Conservation (phyloP, 495 filamentous ascomycete species). For the Lasiosphaeria miniovina region DNA sequence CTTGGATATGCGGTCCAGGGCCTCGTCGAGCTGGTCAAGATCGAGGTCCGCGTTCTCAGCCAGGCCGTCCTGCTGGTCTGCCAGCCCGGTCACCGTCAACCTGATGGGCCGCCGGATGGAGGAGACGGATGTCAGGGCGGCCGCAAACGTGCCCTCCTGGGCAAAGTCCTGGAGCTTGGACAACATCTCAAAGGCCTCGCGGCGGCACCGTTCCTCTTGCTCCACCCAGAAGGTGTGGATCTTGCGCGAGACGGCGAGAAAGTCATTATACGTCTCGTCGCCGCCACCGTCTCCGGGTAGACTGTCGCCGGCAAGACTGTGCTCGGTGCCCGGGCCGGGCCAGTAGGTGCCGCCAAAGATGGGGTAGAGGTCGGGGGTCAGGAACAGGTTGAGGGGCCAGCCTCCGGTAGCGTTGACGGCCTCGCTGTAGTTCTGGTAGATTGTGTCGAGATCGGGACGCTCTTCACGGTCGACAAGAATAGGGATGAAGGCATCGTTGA, state of each 20-base stretch:
- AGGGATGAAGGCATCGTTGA: slow-evolving; percentile 87
- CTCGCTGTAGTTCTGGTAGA: slow-evolving; percentile 98
- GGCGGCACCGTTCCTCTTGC: slow-evolving; percentile 74
- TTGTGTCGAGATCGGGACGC: slow-evolving; percentile 89
- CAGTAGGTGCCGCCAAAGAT: slow-evolving; percentile 97
- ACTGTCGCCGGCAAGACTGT: slow-evolving; percentile 34
- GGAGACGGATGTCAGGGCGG: background rate
- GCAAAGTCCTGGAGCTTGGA: slow-evolving; percentile 80
- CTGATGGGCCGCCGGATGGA: too few species aligned
- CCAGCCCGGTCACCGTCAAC: too few species aligned
- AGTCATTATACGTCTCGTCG: slow-evolving; percentile 58
- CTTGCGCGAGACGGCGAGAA: slow-evolving; percentile 80
- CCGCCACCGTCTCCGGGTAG: slow-evolving; percentile 11
- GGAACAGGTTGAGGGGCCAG: slow-evolving; percentile 95
- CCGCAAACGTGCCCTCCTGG: slow-evolving; percentile 69
- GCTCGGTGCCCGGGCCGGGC: slow-evolving; percentile 71
- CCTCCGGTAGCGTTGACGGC: slow-evolving; percentile 89
- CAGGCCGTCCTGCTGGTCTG: background rate
- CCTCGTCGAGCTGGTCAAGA: slow-evolving; percentile 87
- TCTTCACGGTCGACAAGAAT: slow-evolving; percentile 94
- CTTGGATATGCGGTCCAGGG: slow-evolving; percentile 70
- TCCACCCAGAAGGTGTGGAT: slow-evolving; percentile 78
- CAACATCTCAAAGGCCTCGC: slow-evolving; percentile 78
- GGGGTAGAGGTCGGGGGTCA: slow-evolving; percentile 88
- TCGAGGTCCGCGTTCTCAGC: slow-evolving; percentile 58